phyloP scores from a whole-genome alignment of 1,284 basidiomycete genomes.

The Heterobasidion annosum region DNA sequence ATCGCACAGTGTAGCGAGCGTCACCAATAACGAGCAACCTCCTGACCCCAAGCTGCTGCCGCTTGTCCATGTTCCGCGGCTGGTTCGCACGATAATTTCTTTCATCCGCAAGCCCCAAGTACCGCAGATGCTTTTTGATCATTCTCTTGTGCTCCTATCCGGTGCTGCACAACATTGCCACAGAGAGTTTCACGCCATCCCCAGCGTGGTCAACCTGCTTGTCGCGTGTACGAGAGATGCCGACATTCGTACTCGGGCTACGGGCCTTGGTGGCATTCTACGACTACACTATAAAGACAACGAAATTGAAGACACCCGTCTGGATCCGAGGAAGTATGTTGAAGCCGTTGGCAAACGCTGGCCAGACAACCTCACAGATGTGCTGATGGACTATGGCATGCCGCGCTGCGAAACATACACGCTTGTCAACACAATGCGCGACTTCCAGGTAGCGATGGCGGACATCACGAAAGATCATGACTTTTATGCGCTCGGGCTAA shows the following conservation, averaged over 20 bases:
- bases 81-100: conserved; percentile 33
- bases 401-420: conserved; percentile 34
- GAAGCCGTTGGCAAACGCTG: conserved; percentile 27
- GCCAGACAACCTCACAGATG: conserved; percentile 35
- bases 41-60: conserved; percentile 26
- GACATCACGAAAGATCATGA: conserved; percentile 33
- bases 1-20: conserved; percentile 39
- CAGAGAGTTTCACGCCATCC: conserved; percentile 31
- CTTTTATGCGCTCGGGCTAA: conserved; percentile 39
- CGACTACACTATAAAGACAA: conserved; percentile 34
- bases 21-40: conserved; percentile 30
- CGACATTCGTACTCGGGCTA: conserved; percentile 40
- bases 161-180: conserved; percentile 33
- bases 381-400: conserved; percentile 40
- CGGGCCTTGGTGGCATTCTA: conserved; percentile 41
- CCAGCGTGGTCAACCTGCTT: conserved; percentile 36
- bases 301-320: conserved; percentile 31
- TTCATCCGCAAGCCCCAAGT: conserved; percentile 36
- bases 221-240: conserved; percentile 43
- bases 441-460: conserved; percentile 47
- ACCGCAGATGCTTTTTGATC: conserved; percentile 35
- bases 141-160: conserved; percentile 38
- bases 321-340: conserved; percentile 37
- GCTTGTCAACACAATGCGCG: conserved; percentile 26
- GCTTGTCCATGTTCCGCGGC: conserved; percentile 32